phyloP scores from a whole-genome alignment of 2,329 filamentous ascomycete genomes.

The Xylaria multiplex region DNA sequence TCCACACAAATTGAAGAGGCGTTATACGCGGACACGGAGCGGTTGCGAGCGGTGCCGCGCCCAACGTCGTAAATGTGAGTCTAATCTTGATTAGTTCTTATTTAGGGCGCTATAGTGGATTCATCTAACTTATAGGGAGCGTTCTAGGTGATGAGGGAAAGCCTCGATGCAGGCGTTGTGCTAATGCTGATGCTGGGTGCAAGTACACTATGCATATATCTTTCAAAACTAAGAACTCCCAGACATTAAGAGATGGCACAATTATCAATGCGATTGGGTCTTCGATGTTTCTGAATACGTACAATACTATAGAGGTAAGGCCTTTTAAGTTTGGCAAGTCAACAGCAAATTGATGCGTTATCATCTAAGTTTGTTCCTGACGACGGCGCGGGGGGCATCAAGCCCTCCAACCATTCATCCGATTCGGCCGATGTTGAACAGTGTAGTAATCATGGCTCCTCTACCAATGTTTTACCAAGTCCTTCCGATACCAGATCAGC shows the following conservation, averaged over 20 bases:
- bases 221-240: slow-evolving; percentile 35
- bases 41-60: slow-evolving; percentile 40
- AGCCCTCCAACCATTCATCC: background rate
- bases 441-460: background rate
- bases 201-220: slow-evolving; percentile 37
- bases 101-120: background rate
- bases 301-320: slow-evolving; percentile 24
- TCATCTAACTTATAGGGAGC: slow-evolving; percentile 9
- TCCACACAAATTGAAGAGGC: slow-evolving; percentile 11
- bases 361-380: slow-evolving; percentile 18
- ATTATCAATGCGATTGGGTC: background rate
- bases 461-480: background rate
- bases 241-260: slow-evolving; percentile 15
- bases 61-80: slow-evolving; percentile 41
- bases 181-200: slow-evolving; percentile 29
- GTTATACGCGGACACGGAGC: slow-evolving; percentile 36
- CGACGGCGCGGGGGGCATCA: background rate
- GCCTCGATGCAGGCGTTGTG: slow-evolving; percentile 37
- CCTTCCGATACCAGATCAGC: background rate
- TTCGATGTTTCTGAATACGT: slow-evolving; percentile 1
- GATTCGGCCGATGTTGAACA: background rate
- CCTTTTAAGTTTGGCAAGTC: background rate
- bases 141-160: slow-evolving; percentile 37
- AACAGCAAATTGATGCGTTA: background rate
- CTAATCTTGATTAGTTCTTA: background rate